phyloP scores from a whole-genome alignment of 495 filamentous ascomycete species.

The Lasiosphaeria miniovina region DNA sequence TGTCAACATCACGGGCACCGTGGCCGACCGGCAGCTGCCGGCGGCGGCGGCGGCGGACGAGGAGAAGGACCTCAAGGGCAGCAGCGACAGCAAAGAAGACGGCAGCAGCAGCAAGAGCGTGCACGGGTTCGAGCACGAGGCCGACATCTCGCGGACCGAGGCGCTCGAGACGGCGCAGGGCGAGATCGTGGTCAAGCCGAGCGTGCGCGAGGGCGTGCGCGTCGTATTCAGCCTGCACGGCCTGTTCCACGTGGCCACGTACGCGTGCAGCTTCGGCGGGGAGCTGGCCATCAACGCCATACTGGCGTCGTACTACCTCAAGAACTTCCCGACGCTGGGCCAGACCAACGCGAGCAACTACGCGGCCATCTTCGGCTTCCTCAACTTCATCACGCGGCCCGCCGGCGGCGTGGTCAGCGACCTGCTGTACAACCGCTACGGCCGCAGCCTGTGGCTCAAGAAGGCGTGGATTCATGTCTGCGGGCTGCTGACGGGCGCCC shows the following conservation, averaged over 20 bases:
- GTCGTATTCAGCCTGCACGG: constrained; percentile 65
- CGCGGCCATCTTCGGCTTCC: constrained; percentile 88
- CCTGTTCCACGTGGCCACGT: constrained; percentile 63
- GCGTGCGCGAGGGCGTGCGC: constrained; percentile 56
- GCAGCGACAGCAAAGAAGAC: constrained; percentile 30
- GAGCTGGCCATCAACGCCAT: constrained; percentile 86
- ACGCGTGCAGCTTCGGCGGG: constrained; percentile 81
- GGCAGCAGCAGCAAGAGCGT: constrained; percentile 14
- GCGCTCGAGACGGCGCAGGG: constrained; percentile 56
- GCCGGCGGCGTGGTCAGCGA: constrained; percentile 72
- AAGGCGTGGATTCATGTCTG: constrained; percentile 66
- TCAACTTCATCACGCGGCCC: constrained; percentile 76
- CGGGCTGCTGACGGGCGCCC: constrained; percentile 60
- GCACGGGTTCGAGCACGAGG: constrained; percentile 46
- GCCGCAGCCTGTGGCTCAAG: constrained; percentile 66
- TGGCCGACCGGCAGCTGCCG: constrained; percentile 51
- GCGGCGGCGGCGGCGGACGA: background rate
- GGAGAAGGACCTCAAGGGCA: constrained; percentile 6
- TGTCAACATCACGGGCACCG: constrained; percentile 52
- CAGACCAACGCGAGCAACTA: constrained; percentile 72
- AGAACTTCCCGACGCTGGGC: constrained; percentile 70
- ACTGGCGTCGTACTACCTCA: constrained; percentile 73
- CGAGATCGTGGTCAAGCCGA: constrained; percentile 65
- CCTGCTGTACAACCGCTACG: constrained; percentile 60
- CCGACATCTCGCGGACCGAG: constrained; percentile 51